Conservation (phyloP, 1,139 yeast genomes). For the Lodderomyces jiufengensis region DNA sequence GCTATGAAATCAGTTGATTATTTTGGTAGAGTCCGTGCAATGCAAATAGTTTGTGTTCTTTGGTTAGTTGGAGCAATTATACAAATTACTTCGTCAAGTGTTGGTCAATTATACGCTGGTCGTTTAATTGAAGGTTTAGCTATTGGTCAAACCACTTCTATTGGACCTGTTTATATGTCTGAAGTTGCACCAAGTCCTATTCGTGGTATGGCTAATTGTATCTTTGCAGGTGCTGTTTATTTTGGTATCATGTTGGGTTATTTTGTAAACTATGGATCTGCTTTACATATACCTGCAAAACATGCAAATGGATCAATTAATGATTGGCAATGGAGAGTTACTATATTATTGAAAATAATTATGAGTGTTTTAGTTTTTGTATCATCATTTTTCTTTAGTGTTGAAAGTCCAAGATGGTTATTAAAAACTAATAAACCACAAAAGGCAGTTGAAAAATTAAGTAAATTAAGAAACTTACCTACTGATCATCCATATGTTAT, state of each 20-base stretch:
- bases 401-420: constrained; percentile 48
- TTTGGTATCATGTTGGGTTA: constrained; percentile 52
- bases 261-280: constrained; percentile 44
- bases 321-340: constrained; percentile 36
- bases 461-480: constrained; percentile 48
- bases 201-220: constrained; percentile 49
- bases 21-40: constrained; percentile 52
- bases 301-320: constrained; percentile 12
- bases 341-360: constrained; percentile 36
- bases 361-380: constrained; percentile 41
- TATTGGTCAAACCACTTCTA: constrained; percentile 54
- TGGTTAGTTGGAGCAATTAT: constrained; percentile 50
- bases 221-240: constrained; percentile 56
- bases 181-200: constrained; percentile 53
- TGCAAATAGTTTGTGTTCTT: constrained; percentile 40
- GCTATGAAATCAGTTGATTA: constrained; percentile 46
- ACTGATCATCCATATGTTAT: constrained; percentile 48
- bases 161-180: constrained; percentile 48
- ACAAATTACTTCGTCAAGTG: constrained; percentile 40
- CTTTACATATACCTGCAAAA: constrained; percentile 24
- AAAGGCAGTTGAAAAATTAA: constrained; percentile 32
- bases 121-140: constrained; percentile 54
- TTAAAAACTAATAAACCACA: constrained; percentile 35
- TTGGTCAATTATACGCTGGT: constrained; percentile 54
- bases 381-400: constrained; percentile 32